These are phyloP conservation scores for Paulownia fortunei DNA, from an alignment of 257 asterid genomes.

Conservation along the genomic window DNA sequence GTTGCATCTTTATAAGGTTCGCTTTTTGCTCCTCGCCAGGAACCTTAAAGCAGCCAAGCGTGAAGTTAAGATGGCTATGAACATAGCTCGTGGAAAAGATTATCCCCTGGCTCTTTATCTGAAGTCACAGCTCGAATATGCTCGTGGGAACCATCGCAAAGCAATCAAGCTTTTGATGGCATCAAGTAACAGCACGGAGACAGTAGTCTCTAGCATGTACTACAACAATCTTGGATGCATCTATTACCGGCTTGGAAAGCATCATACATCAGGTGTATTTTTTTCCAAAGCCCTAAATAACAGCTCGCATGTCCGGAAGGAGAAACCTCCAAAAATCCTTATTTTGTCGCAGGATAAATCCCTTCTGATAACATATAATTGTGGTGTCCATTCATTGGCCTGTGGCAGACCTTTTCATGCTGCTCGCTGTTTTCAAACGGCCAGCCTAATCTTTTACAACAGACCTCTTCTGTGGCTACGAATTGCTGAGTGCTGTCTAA, in stretches of 20 bases:
- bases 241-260: slow-evolving; percentile 72
- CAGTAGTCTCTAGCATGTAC: slow-evolving; percentile 69
- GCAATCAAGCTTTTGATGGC: slow-evolving; percentile 85
- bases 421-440: slow-evolving; percentile 66
- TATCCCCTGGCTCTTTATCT: slow-evolving; percentile 71
- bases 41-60: slow-evolving; percentile 91
- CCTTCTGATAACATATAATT: slow-evolving; percentile 64
- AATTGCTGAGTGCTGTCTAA: slow-evolving; percentile 85
- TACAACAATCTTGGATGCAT: slow-evolving; percentile 91
- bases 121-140: slow-evolving; percentile 91
- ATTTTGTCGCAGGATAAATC: slow-evolving; percentile 78
- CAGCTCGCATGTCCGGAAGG: slow-evolving; percentile 64
- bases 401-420: slow-evolving; percentile 84
- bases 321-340: slow-evolving; percentile 61
- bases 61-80: slow-evolving; percentile 90
- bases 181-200: slow-evolving; percentile 58
- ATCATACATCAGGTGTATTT: slow-evolving; percentile 62
- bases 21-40: slow-evolving; percentile 67
- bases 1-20: slow-evolving; percentile 82
- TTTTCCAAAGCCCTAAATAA: slow-evolving; percentile 72
- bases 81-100: slow-evolving; percentile 78
- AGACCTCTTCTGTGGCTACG: slow-evolving; percentile 84
- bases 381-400: slow-evolving; percentile 74
- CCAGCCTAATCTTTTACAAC: slow-evolving; percentile 61
- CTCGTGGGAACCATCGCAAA: slow-evolving; percentile 79